A percentile compares a stretch with the other conserved stretches of the same genome.
phyloP scores from a whole-genome alignment of 1,284 basidiomycete genomes.

The Cutaneotrichosporon daszewskae region DNA sequence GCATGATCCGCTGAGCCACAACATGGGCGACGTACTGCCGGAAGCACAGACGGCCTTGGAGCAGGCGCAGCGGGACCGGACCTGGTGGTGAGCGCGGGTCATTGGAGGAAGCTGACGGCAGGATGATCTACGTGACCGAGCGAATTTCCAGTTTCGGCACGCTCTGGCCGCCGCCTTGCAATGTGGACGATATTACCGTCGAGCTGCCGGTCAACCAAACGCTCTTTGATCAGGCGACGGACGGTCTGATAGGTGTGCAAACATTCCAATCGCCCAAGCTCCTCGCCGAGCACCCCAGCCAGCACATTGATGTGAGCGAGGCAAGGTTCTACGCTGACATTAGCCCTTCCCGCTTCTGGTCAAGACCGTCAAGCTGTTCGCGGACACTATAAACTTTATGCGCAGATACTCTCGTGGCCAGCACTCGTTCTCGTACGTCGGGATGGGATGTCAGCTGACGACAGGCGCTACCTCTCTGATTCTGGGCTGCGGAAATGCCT shows the following conservation, averaged over 20 bases:
- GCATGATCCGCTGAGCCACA: slow-evolving; percentile 10
- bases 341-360: slow-evolving; percentile 60
- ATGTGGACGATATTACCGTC: slow-evolving; percentile 37
- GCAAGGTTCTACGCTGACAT: no score
- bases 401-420: slow-evolving; percentile 29
- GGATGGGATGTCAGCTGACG: neutral
- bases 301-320: slow-evolving; percentile 37
- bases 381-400: slow-evolving; percentile 31
- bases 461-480: slow-evolving; percentile 27
- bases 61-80: slow-evolving; percentile 35
- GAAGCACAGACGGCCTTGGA: slow-evolving; percentile 14
- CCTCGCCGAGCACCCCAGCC: slow-evolving; percentile 22
- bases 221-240: slow-evolving; percentile 19
- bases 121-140: slow-evolving; percentile 31
- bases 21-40: slow-evolving; percentile 10
- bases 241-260: slow-evolving; percentile 28
- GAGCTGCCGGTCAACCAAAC: slow-evolving; percentile 35
- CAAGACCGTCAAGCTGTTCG: slow-evolving; percentile 57
- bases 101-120: slow-evolving; percentile 3
- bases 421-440: slow-evolving; percentile 22
- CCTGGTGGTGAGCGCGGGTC: slow-evolving; percentile 40
- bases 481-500: slow-evolving; percentile 26
- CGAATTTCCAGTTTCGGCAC: slow-evolving; percentile 6
- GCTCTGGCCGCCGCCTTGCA: slow-evolving; percentile 8
- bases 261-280: slow-evolving; percentile 23